A percentile compares a stretch with the other conserved stretches of the same genome.
Evolutionary conservation across 2,329 filamentous ascomycete genomes (phyloP).

Genomic region (Ilyonectria sp.): DNA sequence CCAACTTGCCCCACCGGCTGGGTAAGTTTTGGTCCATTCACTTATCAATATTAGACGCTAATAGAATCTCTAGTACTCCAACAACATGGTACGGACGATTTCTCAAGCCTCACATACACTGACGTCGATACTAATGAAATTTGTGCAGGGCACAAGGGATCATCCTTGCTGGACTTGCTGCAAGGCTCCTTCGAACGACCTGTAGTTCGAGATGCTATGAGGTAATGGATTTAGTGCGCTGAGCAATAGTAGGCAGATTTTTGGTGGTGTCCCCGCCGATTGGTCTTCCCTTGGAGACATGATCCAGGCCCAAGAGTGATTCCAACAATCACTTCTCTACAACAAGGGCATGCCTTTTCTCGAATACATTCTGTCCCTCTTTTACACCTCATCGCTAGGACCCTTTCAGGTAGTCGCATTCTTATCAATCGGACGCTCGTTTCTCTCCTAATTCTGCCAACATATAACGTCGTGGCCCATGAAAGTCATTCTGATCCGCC

Average conservation of each 20-base stretch:
- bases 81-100: slow-evolving; percentile 16
- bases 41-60: neutral
- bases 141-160: slow-evolving; percentile 15
- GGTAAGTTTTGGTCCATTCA: neutral
- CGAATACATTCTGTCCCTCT: neutral
- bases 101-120: neutral
- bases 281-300: neutral
- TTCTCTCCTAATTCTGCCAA: neutral
- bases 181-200: neutral
- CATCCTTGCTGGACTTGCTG: slow-evolving; percentile 37
- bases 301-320: neutral
- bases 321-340: neutral
- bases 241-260: neutral
- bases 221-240: too few relatives aligned
- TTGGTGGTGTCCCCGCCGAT: neutral
- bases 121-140: neutral
- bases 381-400: neutral
- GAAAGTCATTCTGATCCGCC: too few relatives aligned
- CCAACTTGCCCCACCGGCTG: slow-evolving; percentile 27
- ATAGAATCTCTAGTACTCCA: neutral
- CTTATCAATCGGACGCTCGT: neutral
- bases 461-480: too few relatives aligned
- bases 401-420: neutral
- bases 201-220: neutral
- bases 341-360: neutral